Evolutionary conservation across 306 rosid species (phyloP).

Genomic region (Prosopis cineraria): DNA sequence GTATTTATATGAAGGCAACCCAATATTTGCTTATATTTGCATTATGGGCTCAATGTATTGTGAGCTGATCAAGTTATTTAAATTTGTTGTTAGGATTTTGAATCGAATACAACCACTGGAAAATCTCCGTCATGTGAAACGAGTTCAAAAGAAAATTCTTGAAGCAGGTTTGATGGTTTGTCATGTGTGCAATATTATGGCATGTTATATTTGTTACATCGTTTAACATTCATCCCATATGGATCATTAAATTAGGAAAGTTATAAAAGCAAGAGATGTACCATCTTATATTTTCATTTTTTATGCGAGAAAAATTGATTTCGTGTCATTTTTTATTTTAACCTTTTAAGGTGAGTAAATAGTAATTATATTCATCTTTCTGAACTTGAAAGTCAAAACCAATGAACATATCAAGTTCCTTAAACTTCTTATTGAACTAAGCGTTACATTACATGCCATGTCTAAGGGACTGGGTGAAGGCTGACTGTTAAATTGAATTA

Average conservation of each 20-base stretch:
- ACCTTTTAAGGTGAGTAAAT: not conserved
- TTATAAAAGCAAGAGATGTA: not conserved
- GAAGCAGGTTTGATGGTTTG: conserved; percentile 50
- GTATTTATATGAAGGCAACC: not conserved
- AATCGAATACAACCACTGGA: conserved; percentile 72
- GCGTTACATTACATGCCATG: not conserved
- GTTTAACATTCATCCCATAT: not conserved
- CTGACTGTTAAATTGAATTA: not conserved
- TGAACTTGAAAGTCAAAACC: not conserved
- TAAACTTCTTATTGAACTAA: not conserved
- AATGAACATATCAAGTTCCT: not conserved
- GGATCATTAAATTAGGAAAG: not conserved
- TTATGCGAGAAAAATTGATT: not conserved
- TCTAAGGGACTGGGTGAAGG: not conserved
- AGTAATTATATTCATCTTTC: not conserved
- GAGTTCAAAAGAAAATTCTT: conserved; percentile 66
- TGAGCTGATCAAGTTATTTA: not conserved
- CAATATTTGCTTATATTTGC: not conserved
- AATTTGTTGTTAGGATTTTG: conserved; percentile 55
- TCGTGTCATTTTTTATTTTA: not conserved
- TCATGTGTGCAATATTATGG: not conserved
- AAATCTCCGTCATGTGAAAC: conserved; percentile 73
- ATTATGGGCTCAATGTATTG: not conserved
- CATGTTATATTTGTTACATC: not conserved
- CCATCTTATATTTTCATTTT: not conserved